Percentiles rank a stretch among this genome's conserved stretches.
Conservation (phyloP, 176 grass and related monocot species). For the Oryza glaberrima region DNA sequence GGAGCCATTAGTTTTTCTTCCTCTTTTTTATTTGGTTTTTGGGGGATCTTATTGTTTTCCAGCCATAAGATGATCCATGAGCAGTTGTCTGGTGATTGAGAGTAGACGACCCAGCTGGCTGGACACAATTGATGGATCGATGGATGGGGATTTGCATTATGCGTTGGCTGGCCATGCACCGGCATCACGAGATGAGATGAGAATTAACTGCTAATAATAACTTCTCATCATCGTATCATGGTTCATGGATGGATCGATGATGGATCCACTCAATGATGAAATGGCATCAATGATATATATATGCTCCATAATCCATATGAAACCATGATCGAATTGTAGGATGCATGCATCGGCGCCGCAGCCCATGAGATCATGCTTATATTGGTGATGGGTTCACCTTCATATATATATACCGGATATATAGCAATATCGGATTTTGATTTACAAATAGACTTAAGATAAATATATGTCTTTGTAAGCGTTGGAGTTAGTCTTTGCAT, state of each 20-base stretch:
- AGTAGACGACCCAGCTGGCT: neutral
- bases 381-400: too few relatives aligned
- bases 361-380: neutral
- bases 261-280: neutral
- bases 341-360: neutral
- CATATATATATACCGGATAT: too few relatives aligned
- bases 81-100: neutral
- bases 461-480: too few relatives aligned
- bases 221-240: neutral
- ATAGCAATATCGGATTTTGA: too few relatives aligned
- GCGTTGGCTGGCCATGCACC: neutral
- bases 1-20: neutral
- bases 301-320: neutral
- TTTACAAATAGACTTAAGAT: too few relatives aligned
- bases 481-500: too few relatives aligned
- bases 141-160: neutral
- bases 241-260: neutral
- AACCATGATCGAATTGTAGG: neutral
- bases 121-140: neutral
- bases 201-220: neutral
- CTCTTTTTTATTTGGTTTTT: neutral
- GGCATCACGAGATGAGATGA: neutral
- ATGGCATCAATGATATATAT: neutral
- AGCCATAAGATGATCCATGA: neutral
- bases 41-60: neutral